Base-by-base conservation (phyloP, 495 filamentous ascomycete species). In the Terfezia claveryi region DNA sequence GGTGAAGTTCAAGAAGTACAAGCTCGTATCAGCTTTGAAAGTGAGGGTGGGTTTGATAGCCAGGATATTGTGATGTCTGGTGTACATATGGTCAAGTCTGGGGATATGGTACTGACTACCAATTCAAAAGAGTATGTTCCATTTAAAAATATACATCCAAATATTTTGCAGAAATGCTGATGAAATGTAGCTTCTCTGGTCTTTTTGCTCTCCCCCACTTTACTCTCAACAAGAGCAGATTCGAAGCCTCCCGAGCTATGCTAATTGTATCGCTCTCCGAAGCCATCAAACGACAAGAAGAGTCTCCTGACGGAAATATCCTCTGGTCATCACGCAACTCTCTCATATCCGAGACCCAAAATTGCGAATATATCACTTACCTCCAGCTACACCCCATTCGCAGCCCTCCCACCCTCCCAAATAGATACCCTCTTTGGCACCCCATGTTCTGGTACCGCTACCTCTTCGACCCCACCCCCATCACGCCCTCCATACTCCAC, bases 151-250 rank as follows among this genome's bases (percentile, higher is more conserved):
- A 36, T 59, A 23, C n/a, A 51, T 41, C 51, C 51, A 38, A 55
- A 23, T 16, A 17, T 17, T 9, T 23, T 17, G 12, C 52, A 36
- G 44, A 23, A 52, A 12, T 36, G 14, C 32, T 54, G 36, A 52
- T 50, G 52, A 12, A 41, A 17, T 55, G 16, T 51, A 73, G 71
- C 53, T 95, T 87, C 64, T 74, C 80, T 20, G 91, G 91, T 38
- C 77, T 95, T 36, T 92, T 94, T 64, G 79, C 81, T 23, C 68
- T 96, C 56, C 88, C 91, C 20, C 86, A 96, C 68, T 76, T 98
- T 36, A 71, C 80, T 8, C 73, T 84, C 12, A 79, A 77, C 12
- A 62, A 73, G 16, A 73, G 78, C 50, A 76, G 77, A 14, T 95
- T 82, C 65, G 70, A 77, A 38, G 68, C 80, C 2, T 77, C 81